Percentiles rank a stretch among this genome's conserved stretches.
phyloP scores from a whole-genome alignment of 805 yeast genomes.

The Hanseniaspora taiwanica region DNA sequence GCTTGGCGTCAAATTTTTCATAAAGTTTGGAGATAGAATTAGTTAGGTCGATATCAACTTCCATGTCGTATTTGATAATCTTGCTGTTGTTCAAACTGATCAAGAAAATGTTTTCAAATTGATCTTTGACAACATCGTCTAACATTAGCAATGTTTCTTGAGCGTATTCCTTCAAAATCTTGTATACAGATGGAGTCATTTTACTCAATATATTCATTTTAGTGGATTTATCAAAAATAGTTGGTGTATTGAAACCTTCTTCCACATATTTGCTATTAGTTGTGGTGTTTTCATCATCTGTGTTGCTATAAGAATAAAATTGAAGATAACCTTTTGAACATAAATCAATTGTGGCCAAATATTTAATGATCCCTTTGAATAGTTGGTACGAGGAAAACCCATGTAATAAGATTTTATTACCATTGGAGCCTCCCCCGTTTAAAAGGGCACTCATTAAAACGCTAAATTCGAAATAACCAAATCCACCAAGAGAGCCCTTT shows the following conservation, averaged over 20 bases:
- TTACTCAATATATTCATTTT: constrained; percentile 72
- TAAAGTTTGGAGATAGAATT: constrained; percentile 20
- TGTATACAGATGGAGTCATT: constrained; percentile 58
- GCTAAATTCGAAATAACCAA: constrained; percentile 87
- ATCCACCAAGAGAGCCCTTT: constrained; percentile 49
- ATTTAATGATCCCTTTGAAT: constrained; percentile 77
- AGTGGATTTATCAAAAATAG: constrained; percentile 62
- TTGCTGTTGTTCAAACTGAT: constrained; percentile 38
- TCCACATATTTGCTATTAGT: constrained; percentile 27
- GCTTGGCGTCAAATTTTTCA: constrained; percentile 49
- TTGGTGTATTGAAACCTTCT: constrained; percentile 58
- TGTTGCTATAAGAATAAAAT: constrained; percentile 32
- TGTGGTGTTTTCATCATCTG: constrained; percentile 14
- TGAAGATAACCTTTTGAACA: constrained; percentile 49
- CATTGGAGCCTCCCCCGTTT: constrained; percentile 68
- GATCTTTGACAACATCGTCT: constrained; percentile 69
- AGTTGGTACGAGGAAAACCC: constrained; percentile 91
- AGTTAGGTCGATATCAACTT: constrained; percentile 35
- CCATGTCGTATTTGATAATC: constrained; percentile 52
- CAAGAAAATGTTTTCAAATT: constrained; percentile 68
- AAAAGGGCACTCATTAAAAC: constrained; percentile 67
- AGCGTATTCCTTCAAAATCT: constrained; percentile 51
- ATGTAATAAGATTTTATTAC: constrained; percentile 62
- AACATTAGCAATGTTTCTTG: constrained; percentile 50
- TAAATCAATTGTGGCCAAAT: constrained; percentile 70